Evolutionary conservation across 192 early-diverging fungal genomes (phyloP), one percentile per base, ranked within the genome.

Genomic region (Mortierella alpina): DNA sequence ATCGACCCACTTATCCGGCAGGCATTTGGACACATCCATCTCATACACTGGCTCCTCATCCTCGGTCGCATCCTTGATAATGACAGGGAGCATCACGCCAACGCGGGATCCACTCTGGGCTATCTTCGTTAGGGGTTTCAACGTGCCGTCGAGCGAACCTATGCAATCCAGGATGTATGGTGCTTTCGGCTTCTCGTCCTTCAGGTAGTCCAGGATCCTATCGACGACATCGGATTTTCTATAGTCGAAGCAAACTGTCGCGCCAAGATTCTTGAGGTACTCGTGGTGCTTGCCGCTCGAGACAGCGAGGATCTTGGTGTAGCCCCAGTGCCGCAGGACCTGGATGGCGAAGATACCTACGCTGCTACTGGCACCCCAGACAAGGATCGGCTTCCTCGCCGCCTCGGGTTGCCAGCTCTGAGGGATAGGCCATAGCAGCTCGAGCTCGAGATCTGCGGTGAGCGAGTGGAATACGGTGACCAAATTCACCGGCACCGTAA

Each of bases 281-380:
- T 55, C 18, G 53, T 66, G 65, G 65, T 66, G 65, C 52, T 55
- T 15, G 18, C 41, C 41, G 39, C 65, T 66, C 15, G 65, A 53
- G 51, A 66, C 65, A 13, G 65, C 52, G 10, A 66, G 65, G 42
- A 66, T 53, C 1, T 66, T 55, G 44, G 53, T 56, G 65, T 66
- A 66, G 8, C 53, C 42, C 65, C 65, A 66, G 52, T 66, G 65
- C 40, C 65, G 65, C 40, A 66, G n/a, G 52, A 66, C 65, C 65
- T 66, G 65, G 52, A 66, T 55, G 65, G 65, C 65, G 14, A 66
- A 66, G 7, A 66, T 66, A n/a, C 65, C 65, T 41, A 66, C 65
- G 9, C 65, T 66, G 65, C 65, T 66, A 46, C 65, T 66, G 40
- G 65, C 65, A 20, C 65, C 65, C 65, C 65, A 66, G 42, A 66